Evolutionary conservation across 2,329 filamentous ascomycete genomes (phyloP), one percentile per base, ranked within the genome.

Genomic region (Trichoderma sp.): DNA sequence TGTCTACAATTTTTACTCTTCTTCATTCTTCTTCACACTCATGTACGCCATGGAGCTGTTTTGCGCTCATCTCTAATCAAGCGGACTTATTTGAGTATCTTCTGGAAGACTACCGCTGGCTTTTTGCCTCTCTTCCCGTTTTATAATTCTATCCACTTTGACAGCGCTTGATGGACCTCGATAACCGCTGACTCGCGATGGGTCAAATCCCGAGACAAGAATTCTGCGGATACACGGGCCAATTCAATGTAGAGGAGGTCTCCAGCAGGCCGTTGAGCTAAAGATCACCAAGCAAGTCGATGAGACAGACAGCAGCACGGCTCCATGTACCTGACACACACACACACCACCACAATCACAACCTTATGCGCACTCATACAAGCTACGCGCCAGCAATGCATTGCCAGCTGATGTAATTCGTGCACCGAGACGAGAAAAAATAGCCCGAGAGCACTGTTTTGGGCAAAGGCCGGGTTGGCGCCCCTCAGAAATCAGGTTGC

Each of bases 401-500:
- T 14, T 55, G 46, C 28, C 34, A 30, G 39, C 18, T 24, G 32
- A 64, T 39, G 32, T 58, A 52, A 66, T 66, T 66, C 37, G 61
- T 52, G 37, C 32, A 18, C 30, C 18, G 30, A 43, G 11, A 37
- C 32, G 34, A 26, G 11, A 52, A 28, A 46, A 46, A 24, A n/a
- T 14, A 24, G 18, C 63, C 34, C 30, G n/a, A 59, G n/a, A n/a
- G 24, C 13, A 55, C 64, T 66, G 26, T 30, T 66, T 49, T 30
- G 64, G 64, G 52, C 26, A 66, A 66, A 59, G 60, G 34, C 28
- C 49, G 24, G 26, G 26, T 14, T 64, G 49, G 60, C 49, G 49
- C 46, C 46, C 43, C 39, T 54, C 49, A 34, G 28, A 21, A 18
- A 28, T 34, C 54, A 66, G 54, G n/a, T 51, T 49, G 37, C n/a